phyloP scores from a whole-genome alignment of 345 rosid species.

The Eucalyptus fibrosa region DNA sequence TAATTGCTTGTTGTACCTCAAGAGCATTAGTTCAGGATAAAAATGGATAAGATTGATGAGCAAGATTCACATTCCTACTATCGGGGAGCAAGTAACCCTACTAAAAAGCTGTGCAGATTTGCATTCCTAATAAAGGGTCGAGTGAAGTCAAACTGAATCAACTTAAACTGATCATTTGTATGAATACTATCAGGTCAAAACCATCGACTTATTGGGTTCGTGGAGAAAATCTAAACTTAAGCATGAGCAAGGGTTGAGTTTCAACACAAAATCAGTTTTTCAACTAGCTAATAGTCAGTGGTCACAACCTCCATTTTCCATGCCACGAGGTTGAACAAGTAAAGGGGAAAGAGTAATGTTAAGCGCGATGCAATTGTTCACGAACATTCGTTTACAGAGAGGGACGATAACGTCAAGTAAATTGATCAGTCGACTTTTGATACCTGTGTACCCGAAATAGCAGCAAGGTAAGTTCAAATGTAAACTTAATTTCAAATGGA shows the following conservation, averaged over 20 bases:
- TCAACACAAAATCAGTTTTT: not conserved
- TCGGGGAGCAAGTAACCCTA: not conserved
- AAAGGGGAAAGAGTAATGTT: not conserved
- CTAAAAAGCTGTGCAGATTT: not conserved
- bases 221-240: not conserved
- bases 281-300: not conserved
- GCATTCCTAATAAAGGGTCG: not conserved
- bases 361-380: not conserved
- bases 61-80: not conserved
- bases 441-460: not conserved
- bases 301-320: not conserved
- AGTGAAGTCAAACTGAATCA: not conserved
- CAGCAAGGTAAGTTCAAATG: not conserved
- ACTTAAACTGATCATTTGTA: not conserved
- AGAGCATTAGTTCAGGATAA: not conserved
- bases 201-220: not conserved
- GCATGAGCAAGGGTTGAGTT: not conserved
- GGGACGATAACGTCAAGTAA: not conserved
- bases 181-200: not conserved
- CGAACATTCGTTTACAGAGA: not conserved
- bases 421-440: not conserved
- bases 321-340: not conserved
- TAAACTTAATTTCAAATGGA: not conserved
- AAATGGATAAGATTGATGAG: not conserved
- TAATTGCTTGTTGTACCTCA: not conserved